Conservation (phyloP, 1,139 yeast genomes). For the Kurtzmaniella natalensis region DNA sequence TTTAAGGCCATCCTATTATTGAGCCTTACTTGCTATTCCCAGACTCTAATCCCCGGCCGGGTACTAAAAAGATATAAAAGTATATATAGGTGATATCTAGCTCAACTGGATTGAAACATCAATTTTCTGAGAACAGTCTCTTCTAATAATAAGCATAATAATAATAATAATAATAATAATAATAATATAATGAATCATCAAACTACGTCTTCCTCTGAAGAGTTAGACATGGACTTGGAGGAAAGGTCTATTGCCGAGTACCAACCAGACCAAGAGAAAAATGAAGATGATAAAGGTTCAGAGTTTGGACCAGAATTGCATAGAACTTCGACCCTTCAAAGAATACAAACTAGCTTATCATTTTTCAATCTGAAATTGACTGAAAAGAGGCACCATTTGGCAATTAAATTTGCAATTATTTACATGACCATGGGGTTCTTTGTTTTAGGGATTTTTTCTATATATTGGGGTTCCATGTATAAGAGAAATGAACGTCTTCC, state of each 20-base stretch:
- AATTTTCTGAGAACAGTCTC: too few species aligned
- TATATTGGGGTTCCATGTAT: slow-evolving; percentile 45
- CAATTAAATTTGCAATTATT: slow-evolving; percentile 14
- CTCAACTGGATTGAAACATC: background rate
- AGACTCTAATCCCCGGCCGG: too few species aligned
- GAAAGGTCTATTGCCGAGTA: background rate
- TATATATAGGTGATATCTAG: too few species aligned
- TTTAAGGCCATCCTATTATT: too few species aligned
- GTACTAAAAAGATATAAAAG: too few species aligned
- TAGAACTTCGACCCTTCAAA: slow-evolving; percentile 14
- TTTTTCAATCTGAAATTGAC: slow-evolving; percentile 26
- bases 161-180: too few species aligned
- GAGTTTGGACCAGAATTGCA: slow-evolving; percentile 6
- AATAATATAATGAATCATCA: too few species aligned
- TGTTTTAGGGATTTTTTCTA: slow-evolving; percentile 30
- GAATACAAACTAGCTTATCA: slow-evolving; percentile 15
- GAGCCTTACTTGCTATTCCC: too few species aligned
- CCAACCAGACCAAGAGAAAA: slow-evolving; percentile 1
- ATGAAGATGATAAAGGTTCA: slow-evolving; percentile 1
- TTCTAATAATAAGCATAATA: too few species aligned
- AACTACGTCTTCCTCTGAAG: too few species aligned
- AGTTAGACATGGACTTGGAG: background rate
- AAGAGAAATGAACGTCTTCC: slow-evolving; percentile 22
- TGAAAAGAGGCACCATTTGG: slow-evolving; percentile 16
- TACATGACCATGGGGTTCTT: slow-evolving; percentile 25